phyloP scores from a whole-genome alignment of 192 early-diverging fungal species.

The Coemansia sp. region DNA sequence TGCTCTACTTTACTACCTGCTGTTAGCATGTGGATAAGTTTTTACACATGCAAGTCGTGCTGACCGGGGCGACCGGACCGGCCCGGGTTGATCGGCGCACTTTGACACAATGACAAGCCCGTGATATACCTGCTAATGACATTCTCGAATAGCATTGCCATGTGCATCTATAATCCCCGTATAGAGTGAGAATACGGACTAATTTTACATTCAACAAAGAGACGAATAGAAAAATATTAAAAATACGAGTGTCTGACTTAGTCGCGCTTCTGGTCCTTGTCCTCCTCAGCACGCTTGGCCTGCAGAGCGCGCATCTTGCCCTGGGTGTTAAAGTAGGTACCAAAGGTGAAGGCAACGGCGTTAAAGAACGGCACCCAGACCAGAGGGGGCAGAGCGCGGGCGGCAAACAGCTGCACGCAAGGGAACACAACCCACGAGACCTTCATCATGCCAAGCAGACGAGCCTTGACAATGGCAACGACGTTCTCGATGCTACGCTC shows the following conservation, averaged over 20 bases:
- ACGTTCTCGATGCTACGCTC: constrained; percentile 55
- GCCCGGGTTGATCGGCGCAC: no score
- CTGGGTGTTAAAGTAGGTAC: constrained; percentile 71
- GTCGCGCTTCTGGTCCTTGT: constrained; percentile 47
- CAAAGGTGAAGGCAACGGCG: constrained; percentile 72
- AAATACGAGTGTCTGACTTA: neutral
- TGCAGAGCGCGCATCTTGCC: constrained; percentile 60
- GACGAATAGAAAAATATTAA: neutral
- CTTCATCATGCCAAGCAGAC: constrained; percentile 73
- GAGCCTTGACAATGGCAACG: constrained; percentile 52
- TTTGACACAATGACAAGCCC: no score
- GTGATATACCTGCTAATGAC: no score
- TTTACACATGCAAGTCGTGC: no score
- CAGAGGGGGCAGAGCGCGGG: constrained; percentile 69
- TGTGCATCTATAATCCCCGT: no score
- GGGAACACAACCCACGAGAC: constrained; percentile 83
- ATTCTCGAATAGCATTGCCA: no score
- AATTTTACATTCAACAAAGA: neutral
- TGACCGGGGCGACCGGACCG: no score
- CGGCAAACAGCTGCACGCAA: constrained; percentile 70
- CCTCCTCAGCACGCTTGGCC: constrained; percentile 40
- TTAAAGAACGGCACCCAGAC: constrained; percentile 94
- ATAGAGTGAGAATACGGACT: no score
- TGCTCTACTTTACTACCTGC: no score
- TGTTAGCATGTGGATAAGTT: no score